Percentiles rank a stretch among this genome's conserved stretches.
Evolutionary conservation across 208 protist species (phyloP).

Genomic region (Zelonia costaricensis): DNA sequence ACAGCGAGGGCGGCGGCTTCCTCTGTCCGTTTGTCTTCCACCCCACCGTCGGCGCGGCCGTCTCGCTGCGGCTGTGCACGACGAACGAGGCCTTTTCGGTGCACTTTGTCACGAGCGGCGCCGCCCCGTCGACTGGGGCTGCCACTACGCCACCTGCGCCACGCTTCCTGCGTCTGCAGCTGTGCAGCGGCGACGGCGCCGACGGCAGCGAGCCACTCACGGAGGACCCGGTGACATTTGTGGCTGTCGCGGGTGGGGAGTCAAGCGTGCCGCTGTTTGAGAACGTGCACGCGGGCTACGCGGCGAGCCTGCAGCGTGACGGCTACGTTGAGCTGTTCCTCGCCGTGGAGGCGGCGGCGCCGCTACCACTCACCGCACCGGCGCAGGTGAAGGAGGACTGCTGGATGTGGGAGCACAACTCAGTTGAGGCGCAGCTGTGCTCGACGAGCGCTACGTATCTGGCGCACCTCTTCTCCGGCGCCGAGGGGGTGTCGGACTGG

Average conservation of each 20-base stretch:
- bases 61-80: slow-evolving; percentile 39
- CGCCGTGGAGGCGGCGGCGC: background rate
- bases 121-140: slow-evolving; percentile 3
- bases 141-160: slow-evolving; percentile 1
- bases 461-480: slow-evolving; percentile 32
- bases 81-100: slow-evolving; percentile 25
- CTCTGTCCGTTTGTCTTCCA: slow-evolving; percentile 62
- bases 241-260: slow-evolving; percentile 28
- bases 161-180: slow-evolving; percentile 21
- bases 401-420: slow-evolving; percentile 67
- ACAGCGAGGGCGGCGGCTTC: slow-evolving; percentile 25
- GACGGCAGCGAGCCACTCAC: slow-evolving; percentile 15
- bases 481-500: slow-evolving; percentile 31
- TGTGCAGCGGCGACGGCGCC: slow-evolving; percentile 14
- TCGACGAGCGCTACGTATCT: slow-evolving; percentile 43
- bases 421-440: slow-evolving; percentile 45
- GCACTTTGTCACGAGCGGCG: slow-evolving; percentile 46
- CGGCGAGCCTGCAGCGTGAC: slow-evolving; percentile 30
- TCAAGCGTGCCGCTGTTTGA: slow-evolving; percentile 32
- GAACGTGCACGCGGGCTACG: slow-evolving; percentile 28
- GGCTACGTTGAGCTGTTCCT: slow-evolving; percentile 28
- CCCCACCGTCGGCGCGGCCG: slow-evolving; percentile 35
- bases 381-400: slow-evolving; percentile 28
- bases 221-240: slow-evolving; percentile 24
- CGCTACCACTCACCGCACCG: slow-evolving; percentile 28